Conservation (phyloP, 2,329 filamentous ascomycete species). For the Trichoderma semiorbis region DNA sequence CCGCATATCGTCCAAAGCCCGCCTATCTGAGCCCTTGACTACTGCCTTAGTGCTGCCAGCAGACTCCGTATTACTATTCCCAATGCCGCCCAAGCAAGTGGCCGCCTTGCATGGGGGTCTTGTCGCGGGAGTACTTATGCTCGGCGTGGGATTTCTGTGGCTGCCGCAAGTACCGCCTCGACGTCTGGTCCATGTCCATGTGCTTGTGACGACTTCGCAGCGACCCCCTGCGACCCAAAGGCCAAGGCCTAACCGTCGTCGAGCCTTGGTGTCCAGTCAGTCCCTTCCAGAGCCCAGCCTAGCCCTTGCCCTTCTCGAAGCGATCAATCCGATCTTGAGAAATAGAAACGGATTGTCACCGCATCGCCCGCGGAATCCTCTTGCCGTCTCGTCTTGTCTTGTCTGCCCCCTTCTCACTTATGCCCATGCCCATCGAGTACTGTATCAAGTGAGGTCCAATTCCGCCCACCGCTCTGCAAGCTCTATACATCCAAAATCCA, state of each 20-base stretch:
- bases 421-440: not conserved
- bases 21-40: conserved; percentile 13
- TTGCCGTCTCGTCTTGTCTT: not conserved
- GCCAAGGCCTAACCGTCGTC: not conserved
- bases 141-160: not conserved
- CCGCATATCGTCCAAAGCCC: conserved; percentile 1
- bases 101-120: not conserved
- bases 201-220: not conserved
- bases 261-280: not conserved
- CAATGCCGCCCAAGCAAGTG: conserved; percentile 9
- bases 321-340: not conserved
- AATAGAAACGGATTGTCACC: not conserved
- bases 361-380: conserved; percentile 9
- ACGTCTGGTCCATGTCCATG: not conserved
- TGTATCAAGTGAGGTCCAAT: not conserved
- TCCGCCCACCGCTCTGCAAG: not conserved
- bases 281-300: not conserved
- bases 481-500: not conserved
- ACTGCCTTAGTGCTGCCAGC: conserved; percentile 10
- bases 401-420: not conserved
- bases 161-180: not conserved
- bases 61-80: conserved; percentile 8
- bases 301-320: conserved; percentile 8
- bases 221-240: conserved; percentile 6
- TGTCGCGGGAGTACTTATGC: not conserved